Conservation (phyloP, 2,329 filamentous ascomycete genomes). For the Colletotrichum navitas region DNA sequence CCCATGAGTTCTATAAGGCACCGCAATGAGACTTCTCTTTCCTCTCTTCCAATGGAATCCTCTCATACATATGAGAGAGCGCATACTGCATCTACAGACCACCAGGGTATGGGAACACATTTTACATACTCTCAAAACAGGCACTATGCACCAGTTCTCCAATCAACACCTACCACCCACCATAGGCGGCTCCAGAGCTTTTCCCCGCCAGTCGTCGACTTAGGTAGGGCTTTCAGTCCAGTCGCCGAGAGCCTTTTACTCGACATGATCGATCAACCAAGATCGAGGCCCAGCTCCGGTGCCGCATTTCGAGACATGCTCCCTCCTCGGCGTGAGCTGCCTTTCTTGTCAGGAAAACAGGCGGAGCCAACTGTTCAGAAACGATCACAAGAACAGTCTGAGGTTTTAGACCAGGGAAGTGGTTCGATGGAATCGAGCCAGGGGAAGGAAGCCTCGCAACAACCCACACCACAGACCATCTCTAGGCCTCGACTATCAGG, state of each 20-base stretch:
- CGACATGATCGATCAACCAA: background rate
- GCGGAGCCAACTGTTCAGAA: background rate
- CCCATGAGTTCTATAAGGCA: background rate
- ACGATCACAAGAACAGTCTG: background rate
- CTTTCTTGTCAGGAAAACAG: constrained; percentile 1
- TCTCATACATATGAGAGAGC: background rate
- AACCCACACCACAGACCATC: background rate
- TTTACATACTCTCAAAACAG: background rate
- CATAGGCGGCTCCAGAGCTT: background rate
- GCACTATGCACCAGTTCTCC: background rate
- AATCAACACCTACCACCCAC: background rate
- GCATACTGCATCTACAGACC: constrained; percentile 4
- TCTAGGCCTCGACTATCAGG: background rate
- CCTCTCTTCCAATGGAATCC: background rate
- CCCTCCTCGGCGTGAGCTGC: constrained; percentile 17
- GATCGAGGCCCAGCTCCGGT: background rate
- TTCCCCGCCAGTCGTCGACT: background rate
- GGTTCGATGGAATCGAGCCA: background rate
- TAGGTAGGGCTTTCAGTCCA: background rate
- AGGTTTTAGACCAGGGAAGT: no score
- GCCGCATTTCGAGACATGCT: constrained; percentile 11
- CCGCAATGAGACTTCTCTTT: background rate
- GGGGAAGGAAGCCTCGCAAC: background rate
- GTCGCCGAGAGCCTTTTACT: background rate
- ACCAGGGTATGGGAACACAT: background rate